Conservation (phyloP, 1,139 yeast genomes). For the Sugiyamaella xylanicola region DNA sequence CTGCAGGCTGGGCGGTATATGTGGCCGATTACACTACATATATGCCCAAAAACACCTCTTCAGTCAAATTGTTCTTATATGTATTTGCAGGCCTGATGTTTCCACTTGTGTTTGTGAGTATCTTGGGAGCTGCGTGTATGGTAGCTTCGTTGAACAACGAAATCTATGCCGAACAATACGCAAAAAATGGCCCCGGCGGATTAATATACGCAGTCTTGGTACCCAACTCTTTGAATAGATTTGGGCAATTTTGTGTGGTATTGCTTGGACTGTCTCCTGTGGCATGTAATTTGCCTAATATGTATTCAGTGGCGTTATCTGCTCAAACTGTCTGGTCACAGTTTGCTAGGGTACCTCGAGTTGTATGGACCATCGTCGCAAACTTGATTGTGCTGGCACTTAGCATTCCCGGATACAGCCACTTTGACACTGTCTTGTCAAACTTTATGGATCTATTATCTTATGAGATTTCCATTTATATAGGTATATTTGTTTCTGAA, state of each 20-base stretch:
- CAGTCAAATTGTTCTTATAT: slow-evolving; percentile 60
- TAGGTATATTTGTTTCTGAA: slow-evolving; percentile 70
- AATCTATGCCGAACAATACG: slow-evolving; percentile 55
- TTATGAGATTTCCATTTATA: slow-evolving; percentile 89
- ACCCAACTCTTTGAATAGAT: slow-evolving; percentile 76
- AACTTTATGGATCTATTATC: slow-evolving; percentile 79
- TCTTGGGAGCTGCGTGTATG: slow-evolving; percentile 85
- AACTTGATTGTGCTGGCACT: slow-evolving; percentile 57
- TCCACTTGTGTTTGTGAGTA: slow-evolving; percentile 73
- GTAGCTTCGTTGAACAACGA: slow-evolving; percentile 55
- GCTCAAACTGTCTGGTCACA: slow-evolving; percentile 66
- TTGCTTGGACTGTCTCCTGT: slow-evolving; percentile 79
- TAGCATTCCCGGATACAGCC: slow-evolving; percentile 21
- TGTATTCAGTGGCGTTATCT: slow-evolving; percentile 82
- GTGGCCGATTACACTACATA: slow-evolving; percentile 92
- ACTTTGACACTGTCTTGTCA: slow-evolving; percentile 59
- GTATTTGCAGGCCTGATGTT: slow-evolving; percentile 63
- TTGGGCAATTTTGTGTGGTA: slow-evolving; percentile 88
- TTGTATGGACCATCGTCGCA: slow-evolving; percentile 56
- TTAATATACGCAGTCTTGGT: slow-evolving; percentile 75
- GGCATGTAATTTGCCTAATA: slow-evolving; percentile 87
- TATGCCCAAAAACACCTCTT: slow-evolving; percentile 65
- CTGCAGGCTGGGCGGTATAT: slow-evolving; percentile 93
- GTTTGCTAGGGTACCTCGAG: slow-evolving; percentile 69
- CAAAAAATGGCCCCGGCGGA: slow-evolving; percentile 72